Percentiles rank a stretch among this genome's conserved stretches.
Evolutionary conservation across 768 basidiomycete species (phyloP).

Genomic region (Tremella mesenterica): DNA sequence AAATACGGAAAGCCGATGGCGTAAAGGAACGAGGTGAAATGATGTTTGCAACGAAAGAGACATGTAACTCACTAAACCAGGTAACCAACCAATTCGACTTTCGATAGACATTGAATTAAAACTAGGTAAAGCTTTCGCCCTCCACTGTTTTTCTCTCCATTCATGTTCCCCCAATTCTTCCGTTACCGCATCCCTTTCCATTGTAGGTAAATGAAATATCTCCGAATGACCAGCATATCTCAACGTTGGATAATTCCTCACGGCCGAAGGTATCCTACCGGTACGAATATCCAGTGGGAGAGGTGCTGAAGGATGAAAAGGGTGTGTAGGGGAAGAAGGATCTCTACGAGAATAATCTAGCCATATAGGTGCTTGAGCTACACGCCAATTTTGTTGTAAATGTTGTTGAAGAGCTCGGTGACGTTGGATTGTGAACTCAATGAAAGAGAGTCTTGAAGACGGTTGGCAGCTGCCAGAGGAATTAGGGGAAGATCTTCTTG

Average conservation of each 20-base stretch:
- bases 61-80: constrained; percentile 37
- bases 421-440: background rate
- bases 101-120: constrained; percentile 44
- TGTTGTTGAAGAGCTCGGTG: constrained; percentile 5
- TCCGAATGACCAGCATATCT: constrained; percentile 37
- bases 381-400: constrained; percentile 26
- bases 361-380: constrained; percentile 39
- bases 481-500: constrained; percentile 19
- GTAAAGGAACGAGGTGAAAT: no score
- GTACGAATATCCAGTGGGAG: background rate
- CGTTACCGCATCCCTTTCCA: constrained; percentile 19
- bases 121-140: constrained; percentile 28
- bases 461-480: constrained; percentile 11
- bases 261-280: constrained; percentile 3
- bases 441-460: constrained; percentile 12
- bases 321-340: constrained; percentile 27
- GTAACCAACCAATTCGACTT: constrained; percentile 32
- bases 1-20: no score
- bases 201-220: constrained; percentile 35
- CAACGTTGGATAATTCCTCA: constrained; percentile 24
- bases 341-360: constrained; percentile 32
- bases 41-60: background rate
- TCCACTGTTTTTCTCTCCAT: constrained; percentile 33
- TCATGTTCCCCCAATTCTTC: constrained; percentile 25
- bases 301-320: constrained; percentile 24